Evolutionary conservation across 2,329 filamentous ascomycete species (phyloP).

Genomic region (Rhynchosporium agropyri): DNA sequence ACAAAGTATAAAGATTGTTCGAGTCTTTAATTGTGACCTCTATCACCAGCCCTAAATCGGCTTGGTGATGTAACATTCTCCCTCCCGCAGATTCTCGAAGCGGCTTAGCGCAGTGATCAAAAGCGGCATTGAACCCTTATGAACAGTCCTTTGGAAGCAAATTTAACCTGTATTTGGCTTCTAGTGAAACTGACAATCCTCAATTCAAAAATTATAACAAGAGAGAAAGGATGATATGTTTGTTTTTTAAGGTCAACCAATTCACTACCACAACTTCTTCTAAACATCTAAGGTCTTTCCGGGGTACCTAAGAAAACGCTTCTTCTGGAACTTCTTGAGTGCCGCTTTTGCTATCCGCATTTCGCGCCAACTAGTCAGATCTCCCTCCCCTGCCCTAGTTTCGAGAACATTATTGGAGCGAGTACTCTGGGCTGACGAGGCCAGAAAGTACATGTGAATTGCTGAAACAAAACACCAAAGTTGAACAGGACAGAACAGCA

Average conservation of each 20-base stretch:
- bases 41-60: conserved; percentile 1
- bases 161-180: too few species aligned
- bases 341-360: neutral
- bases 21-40: neutral
- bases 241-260: too few species aligned
- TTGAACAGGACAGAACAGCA: conserved; percentile 1
- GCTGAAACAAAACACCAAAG: conserved; percentile 19
- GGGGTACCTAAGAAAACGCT: neutral
- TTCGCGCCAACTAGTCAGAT: conserved; percentile 18
- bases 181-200: too few species aligned
- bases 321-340: neutral
- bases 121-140: neutral
- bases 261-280: too few species aligned
- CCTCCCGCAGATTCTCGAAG: conserved; percentile 2
- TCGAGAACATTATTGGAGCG: conserved; percentile 12
- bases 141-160: neutral
- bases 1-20: neutral
- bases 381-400: conserved; percentile 5
- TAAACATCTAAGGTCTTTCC: neutral
- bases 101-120: neutral
- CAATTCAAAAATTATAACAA: too few species aligned
- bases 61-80: conserved; percentile 16
- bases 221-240: too few species aligned
- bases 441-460: conserved; percentile 4
- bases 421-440: conserved; percentile 19